Conservation (phyloP, 2,329 filamentous ascomycete species). For the Pyricularia pennisetigena region DNA sequence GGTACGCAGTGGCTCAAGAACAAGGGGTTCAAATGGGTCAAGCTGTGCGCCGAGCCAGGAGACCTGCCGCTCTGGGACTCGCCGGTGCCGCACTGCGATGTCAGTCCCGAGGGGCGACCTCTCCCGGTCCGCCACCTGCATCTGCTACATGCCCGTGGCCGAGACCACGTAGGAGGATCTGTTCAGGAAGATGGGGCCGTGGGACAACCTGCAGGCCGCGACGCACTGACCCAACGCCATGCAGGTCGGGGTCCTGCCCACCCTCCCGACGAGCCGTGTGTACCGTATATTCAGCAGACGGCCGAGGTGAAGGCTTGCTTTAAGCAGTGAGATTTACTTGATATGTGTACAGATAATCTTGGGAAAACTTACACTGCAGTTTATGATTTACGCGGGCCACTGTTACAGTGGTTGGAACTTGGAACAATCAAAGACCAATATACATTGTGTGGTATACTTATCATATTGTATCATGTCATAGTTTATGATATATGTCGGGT, state of each 20-base stretch:
- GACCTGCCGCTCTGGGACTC: conserved; percentile 31
- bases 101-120: conserved; percentile 16
- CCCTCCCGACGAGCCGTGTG: conserved; percentile 17
- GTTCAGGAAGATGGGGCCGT: conserved; percentile 28
- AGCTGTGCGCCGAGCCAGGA: conserved; percentile 28
- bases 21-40: conserved; percentile 13
- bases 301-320: neutral
- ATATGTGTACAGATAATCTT: no score
- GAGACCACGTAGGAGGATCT: conserved; percentile 27
- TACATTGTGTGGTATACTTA: no score
- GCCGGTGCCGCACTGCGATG: conserved; percentile 30
- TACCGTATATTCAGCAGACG: conserved; percentile 26
- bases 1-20: conserved; percentile 26
- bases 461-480: no score
- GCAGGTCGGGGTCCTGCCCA: conserved; percentile 12
- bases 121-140: conserved; percentile 24
- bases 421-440: no score
- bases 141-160: conserved; percentile 28
- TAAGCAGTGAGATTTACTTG: neutral
- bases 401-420: no score
- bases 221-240: conserved; percentile 30
- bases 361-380: no score
- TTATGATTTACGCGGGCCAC: no score
- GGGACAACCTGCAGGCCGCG: conserved; percentile 25
- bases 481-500: no score